Evolutionary conservation across 2,329 filamentous ascomycete species (phyloP).

Genomic region (Neopestalotiopsis clavispora): DNA sequence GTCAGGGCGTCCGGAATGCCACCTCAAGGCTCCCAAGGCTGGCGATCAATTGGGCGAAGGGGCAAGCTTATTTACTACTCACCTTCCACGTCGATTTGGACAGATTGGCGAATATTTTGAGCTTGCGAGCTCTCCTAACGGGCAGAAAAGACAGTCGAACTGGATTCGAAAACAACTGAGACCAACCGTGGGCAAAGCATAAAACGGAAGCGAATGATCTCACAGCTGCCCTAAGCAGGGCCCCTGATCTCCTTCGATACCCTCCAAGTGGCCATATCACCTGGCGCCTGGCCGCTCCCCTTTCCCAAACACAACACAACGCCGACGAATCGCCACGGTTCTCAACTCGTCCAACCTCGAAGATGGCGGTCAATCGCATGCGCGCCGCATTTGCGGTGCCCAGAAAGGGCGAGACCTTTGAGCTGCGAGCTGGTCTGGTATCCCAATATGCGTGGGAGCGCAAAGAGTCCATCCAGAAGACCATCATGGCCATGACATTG

Average conservation of each 20-base stretch:
- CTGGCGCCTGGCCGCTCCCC: slow-evolving; percentile 6
- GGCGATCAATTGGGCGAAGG: slow-evolving; percentile 13
- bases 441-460: slow-evolving; percentile 99
- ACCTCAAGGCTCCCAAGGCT: slow-evolving; percentile 14
- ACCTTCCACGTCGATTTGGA: background rate
- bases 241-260: slow-evolving; percentile 24
- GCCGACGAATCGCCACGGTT: slow-evolving; percentile 23
- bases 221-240: slow-evolving; percentile 33
- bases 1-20: slow-evolving; percentile 12
- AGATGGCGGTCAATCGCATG: slow-evolving; percentile 96
- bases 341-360: slow-evolving; percentile 30
- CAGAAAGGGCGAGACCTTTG: slow-evolving; percentile 96
- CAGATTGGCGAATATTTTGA: background rate
- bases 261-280: slow-evolving; percentile 14
- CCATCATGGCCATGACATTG: slow-evolving; percentile 99
- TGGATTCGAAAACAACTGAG: background rate
- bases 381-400: slow-evolving; percentile 91
- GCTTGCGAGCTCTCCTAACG: background rate
- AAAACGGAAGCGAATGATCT: slow-evolving; percentile 25
- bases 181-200: background rate
- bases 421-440: slow-evolving; percentile 91
- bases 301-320: slow-evolving; percentile 29
- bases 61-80: slow-evolving; percentile 16
- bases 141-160: background rate
- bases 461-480: slow-evolving; percentile 99